Evolutionary conservation across 2,329 filamentous ascomycete species (phyloP).

Genomic region (Fusarium burgessii): DNA sequence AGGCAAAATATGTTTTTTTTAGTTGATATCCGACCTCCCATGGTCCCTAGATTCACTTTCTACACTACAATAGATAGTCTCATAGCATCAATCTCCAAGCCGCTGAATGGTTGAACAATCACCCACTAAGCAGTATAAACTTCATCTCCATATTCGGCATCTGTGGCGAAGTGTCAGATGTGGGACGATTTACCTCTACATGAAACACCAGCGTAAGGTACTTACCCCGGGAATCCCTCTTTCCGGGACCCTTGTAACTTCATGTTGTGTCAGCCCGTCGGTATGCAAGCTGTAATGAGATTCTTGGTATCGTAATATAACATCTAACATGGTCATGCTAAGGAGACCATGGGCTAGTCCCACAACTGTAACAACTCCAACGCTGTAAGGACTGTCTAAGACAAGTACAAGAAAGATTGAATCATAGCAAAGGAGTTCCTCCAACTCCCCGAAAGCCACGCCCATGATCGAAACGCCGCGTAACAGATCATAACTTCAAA

Average conservation of each 20-base stretch:
- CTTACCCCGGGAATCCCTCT: slow-evolving; percentile 21
- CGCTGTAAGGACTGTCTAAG: slow-evolving; percentile 28
- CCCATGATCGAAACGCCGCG: slow-evolving; percentile 8
- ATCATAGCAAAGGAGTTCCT: background rate
- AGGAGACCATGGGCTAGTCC: slow-evolving; percentile 4
- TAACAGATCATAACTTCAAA: background rate
- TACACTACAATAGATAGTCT: slow-evolving; percentile 30
- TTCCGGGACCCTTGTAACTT: slow-evolving; percentile 29
- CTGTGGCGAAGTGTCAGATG: background rate
- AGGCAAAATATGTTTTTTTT: slow-evolving; percentile 36
- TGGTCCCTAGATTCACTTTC: slow-evolving; percentile 35
- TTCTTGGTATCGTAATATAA: slow-evolving; percentile 40
- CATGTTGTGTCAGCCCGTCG: slow-evolving; percentile 14
- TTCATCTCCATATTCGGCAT: slow-evolving; percentile 1
- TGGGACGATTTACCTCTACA: slow-evolving; percentile 29
- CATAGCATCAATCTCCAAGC: slow-evolving; percentile 32
- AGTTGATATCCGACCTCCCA: slow-evolving; percentile 42
- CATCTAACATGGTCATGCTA: slow-evolving; percentile 18
- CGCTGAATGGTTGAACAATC: slow-evolving; percentile 21
- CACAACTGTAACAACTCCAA: slow-evolving; percentile 14
- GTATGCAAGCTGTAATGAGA: slow-evolving; percentile 15
- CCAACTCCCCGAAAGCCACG: slow-evolving; percentile 13
- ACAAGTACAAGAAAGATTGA: slow-evolving; percentile 11
- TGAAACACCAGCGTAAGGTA: slow-evolving; percentile 39
- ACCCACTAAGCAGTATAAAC: background rate